Evolutionary conservation across 2,329 filamentous ascomycete genomes (phyloP), one percentile per base, ranked within the genome.

Genomic region (Botrytis squamosa): DNA sequence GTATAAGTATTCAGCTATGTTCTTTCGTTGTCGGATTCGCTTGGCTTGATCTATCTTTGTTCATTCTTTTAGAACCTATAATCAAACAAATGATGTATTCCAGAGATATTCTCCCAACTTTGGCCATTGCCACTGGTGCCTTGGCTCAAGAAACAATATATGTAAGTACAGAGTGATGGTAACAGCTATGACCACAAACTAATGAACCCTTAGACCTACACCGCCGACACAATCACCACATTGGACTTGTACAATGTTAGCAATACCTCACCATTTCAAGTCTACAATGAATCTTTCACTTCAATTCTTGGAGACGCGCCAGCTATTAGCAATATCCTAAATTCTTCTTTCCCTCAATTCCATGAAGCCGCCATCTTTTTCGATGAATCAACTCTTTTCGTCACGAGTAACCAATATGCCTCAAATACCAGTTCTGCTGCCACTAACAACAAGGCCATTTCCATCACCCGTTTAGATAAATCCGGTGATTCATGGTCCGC

Each of bases 361-460:
- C 88, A 89, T 71, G 87, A 89, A 76, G 87, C 87, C 20, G 85
- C 86, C 10, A 83, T 87, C 0, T 88, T 86, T 85, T 85, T 78
- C 29, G 70, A 74, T 46, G 44, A 63, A 38, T 72, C 64, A 42
- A 81, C 88, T 59, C 88, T 88, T 76, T 88, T 88, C 59, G 85
- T 84, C 0, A 82, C 85, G 33, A 80, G 83, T 12, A 80, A 78
- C 59, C 71, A 80, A 71, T 80, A 82, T 18, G 49, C 49, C 22
- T 84, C 84, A 68, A 82, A 82, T 0, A 81, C 81, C 83, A 1
- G 79, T 81, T 75, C 75, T 40, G 38, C 73, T 18, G 65, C 74
- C 9, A 76, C 75, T 14, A 73, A 70, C 36, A 74, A 74, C 60
- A 76, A 76, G 52, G 33, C 63, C 0, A 59, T 76, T 10, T 40